phyloP scores from a whole-genome alignment of 73 alveolate species.

The Symbiodinium pilosum region DNA sequence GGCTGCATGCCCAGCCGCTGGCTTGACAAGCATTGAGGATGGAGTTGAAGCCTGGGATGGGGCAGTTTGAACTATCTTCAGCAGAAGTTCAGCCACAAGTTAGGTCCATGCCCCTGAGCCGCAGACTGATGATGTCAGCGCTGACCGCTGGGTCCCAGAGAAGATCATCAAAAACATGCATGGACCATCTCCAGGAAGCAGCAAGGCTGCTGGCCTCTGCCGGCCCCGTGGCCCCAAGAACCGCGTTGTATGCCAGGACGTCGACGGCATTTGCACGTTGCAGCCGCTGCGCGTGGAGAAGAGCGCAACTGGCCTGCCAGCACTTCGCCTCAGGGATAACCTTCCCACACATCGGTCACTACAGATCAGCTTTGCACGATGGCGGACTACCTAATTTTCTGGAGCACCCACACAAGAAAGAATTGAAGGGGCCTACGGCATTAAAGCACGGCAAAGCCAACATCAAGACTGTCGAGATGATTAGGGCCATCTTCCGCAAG shows the following conservation, averaged over 20 bases:
- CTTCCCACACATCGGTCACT: neutral
- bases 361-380: neutral
- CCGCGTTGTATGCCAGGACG: slow-evolving; percentile 17
- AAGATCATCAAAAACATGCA: too few relatives aligned
- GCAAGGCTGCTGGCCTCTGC: neutral
- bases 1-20: slow-evolving; percentile 2
- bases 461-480: too few relatives aligned
- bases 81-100: neutral
- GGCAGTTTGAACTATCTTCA: neutral
- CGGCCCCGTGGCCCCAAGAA: neutral
- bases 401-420: too few relatives aligned
- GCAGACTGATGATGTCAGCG: neutral
- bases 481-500: too few relatives aligned
- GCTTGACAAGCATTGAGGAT: neutral
- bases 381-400: too few relatives aligned
- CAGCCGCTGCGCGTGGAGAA: neutral
- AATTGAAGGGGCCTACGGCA: too few relatives aligned
- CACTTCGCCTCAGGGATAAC: neutral
- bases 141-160: neutral
- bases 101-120: neutral
- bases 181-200: neutral
- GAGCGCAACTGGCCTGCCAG: neutral
- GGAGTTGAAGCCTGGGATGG: slow-evolving; percentile 10
- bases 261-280: neutral
- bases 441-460: too few relatives aligned